phyloP scores from a whole-genome alignment of 1,139 yeast species.

The Taphrina pruni region DNA sequence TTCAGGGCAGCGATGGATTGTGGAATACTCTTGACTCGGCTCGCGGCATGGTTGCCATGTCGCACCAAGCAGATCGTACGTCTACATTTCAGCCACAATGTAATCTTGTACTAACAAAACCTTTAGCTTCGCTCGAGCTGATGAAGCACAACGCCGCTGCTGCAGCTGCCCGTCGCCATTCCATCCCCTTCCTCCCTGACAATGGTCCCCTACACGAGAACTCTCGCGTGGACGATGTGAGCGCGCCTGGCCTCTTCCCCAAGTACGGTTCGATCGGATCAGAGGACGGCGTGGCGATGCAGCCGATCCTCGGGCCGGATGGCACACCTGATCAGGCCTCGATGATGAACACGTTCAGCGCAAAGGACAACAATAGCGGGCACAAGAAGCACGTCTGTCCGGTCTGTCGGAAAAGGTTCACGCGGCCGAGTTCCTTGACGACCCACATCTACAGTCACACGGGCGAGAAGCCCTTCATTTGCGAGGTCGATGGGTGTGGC shows the following conservation, averaged over 20 bases:
- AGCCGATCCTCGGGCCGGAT: neutral
- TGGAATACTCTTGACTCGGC: constrained; percentile 28
- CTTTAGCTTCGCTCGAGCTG: neutral
- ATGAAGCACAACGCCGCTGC: constrained; percentile 5
- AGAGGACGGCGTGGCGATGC: constrained; percentile 7
- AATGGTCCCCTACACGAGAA: neutral
- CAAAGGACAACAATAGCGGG: constrained; percentile 26
- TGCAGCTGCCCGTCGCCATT: constrained; percentile 2
- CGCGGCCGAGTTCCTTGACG: constrained; percentile 77
- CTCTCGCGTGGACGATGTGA: constrained; percentile 16
- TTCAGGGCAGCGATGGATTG: constrained; percentile 7
- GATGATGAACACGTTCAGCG: constrained; percentile 41
- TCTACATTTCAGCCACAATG: neutral
- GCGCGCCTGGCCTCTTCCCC: constrained; percentile 8
- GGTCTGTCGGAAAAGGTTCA: constrained; percentile 74
- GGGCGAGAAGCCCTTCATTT: constrained; percentile 78
- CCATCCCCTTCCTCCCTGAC: constrained; percentile 9
- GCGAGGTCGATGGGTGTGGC: constrained; percentile 71
- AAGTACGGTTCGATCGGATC: neutral
- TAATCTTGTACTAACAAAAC: neutral
- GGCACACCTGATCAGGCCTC: constrained; percentile 28
- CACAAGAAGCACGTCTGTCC: constrained; percentile 57
- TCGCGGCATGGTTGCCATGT: constrained; percentile 26
- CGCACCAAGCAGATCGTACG: constrained; percentile 19
- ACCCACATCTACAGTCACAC: constrained; percentile 85